Percentiles rank a stretch among this genome's conserved stretches.
These are phyloP conservation scores for Eucalyptus camaldulensis DNA, from an alignment of 345 rosid genomes.

Conservation along the genomic window DNA sequence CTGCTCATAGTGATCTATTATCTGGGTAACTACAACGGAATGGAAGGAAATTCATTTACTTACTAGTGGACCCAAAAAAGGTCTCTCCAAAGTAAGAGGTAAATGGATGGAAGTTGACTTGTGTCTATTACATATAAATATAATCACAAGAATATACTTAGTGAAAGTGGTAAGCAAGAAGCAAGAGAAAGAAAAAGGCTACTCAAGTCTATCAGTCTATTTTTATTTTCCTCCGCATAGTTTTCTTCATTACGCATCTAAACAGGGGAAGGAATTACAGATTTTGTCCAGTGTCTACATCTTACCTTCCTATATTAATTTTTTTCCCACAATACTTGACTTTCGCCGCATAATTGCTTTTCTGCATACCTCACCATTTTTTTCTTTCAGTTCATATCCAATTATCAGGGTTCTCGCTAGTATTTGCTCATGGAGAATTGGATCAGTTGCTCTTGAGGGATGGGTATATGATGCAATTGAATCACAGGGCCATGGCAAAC, in stretches of 20 bases:
- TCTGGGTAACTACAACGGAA: background rate
- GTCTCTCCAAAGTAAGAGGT: background rate
- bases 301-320: background rate
- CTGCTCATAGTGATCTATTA: background rate
- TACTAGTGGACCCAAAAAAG: background rate
- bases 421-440: background rate
- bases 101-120: background rate
- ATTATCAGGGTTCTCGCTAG: background rate
- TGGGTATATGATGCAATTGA: background rate
- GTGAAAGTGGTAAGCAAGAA: background rate
- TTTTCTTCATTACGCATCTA: background rate
- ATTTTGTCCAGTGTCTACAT: background rate
- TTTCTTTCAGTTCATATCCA: background rate
- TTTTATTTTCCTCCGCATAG: background rate
- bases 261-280: background rate
- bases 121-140: background rate
- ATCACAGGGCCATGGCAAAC: background rate
- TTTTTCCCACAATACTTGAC: background rate
- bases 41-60: background rate
- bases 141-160: background rate
- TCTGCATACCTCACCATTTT: background rate
- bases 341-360: background rate
- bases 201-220: background rate
- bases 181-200: background rate
- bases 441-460: background rate